Percentiles rank a stretch among this genome's conserved stretches.
phyloP scores from a whole-genome alignment of 1,284 basidiomycete genomes.

The Microbotryum lychnidis-dioicae region DNA sequence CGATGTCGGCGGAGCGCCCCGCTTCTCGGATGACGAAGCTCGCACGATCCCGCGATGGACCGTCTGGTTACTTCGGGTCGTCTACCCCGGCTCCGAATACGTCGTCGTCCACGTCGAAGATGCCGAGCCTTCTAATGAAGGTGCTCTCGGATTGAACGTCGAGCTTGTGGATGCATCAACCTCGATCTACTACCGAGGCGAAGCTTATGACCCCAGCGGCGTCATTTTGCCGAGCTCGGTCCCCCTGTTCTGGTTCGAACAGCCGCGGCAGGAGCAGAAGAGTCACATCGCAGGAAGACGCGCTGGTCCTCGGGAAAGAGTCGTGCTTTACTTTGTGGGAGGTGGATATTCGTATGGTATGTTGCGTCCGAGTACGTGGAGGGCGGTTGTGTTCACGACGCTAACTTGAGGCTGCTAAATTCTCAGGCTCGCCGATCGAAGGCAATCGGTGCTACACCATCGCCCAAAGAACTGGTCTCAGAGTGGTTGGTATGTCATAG shows the following conservation, averaged over 20 bases:
- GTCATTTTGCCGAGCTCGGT: slow-evolving; percentile 11
- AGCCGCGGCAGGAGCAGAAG: background rate
- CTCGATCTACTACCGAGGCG: slow-evolving; percentile 6
- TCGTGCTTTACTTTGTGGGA: slow-evolving; percentile 31
- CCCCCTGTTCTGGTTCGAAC: slow-evolving; percentile 32
- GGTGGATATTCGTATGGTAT: slow-evolving; percentile 27
- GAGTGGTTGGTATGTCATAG: slow-evolving; percentile 11
- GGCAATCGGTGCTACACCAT: slow-evolving; percentile 29
- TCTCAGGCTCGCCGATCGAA: slow-evolving; percentile 25
- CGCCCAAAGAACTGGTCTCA: slow-evolving; percentile 18
- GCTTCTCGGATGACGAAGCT: background rate
- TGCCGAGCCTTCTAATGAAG: background rate
- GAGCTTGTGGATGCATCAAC: slow-evolving; percentile 5
- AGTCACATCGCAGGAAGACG: background rate
- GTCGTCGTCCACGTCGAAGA: background rate
- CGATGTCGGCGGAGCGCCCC: slow-evolving; percentile 12
- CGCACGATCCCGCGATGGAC: background rate
- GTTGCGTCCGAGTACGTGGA: background rate
- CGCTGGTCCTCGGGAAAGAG: slow-evolving; percentile 7
- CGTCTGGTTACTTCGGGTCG: too few relatives aligned
- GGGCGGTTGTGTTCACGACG: background rate
- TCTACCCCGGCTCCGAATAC: too few relatives aligned
- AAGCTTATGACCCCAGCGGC: slow-evolving; percentile 19
- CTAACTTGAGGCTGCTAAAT: background rate
- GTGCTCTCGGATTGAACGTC: slow-evolving; percentile 3